phyloP scores from a whole-genome alignment of 2,329 filamentous ascomycete species.

The Teratosphaeria viscida region DNA sequence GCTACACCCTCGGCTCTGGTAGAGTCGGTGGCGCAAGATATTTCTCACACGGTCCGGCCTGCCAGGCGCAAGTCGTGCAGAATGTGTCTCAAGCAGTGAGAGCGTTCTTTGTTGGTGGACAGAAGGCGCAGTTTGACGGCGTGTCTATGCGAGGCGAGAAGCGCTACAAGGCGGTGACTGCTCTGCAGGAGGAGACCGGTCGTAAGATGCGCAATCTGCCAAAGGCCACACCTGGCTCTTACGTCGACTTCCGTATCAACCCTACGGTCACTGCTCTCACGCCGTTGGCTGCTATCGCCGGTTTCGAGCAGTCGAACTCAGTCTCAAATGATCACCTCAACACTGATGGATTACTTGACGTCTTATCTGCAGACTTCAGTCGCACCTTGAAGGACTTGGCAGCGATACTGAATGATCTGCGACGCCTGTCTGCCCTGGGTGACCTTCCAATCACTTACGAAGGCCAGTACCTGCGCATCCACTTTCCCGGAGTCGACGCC shows the following conservation, averaged over 20 bases:
- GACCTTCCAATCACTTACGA: constrained; percentile 74
- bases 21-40: constrained; percentile 64
- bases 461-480: constrained; percentile 60
- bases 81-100: constrained; percentile 92
- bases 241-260: constrained; percentile 77
- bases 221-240: constrained; percentile 59
- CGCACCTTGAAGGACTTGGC: constrained; percentile 76
- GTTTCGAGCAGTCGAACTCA: constrained; percentile 32
- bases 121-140: constrained; percentile 81
- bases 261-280: constrained; percentile 84
- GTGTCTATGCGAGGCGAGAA: constrained; percentile 59
- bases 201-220: constrained; percentile 54
- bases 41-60: constrained; percentile 80
- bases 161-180: constrained; percentile 66
- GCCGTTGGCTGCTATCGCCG: constrained; percentile 52
- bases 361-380: constrained; percentile 79
- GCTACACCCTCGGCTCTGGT: constrained; percentile 65
- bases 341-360: constrained; percentile 71
- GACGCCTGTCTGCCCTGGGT: constrained; percentile 63
- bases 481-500: constrained; percentile 84
- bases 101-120: constrained; percentile 83
- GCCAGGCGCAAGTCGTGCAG: constrained; percentile 80
- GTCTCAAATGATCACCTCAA: constrained; percentile 53
- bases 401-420: constrained; percentile 68
- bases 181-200: constrained; percentile 61